phyloP scores from a whole-genome alignment of 1,139 yeast species.

The Sugiyamaella sp. region DNA sequence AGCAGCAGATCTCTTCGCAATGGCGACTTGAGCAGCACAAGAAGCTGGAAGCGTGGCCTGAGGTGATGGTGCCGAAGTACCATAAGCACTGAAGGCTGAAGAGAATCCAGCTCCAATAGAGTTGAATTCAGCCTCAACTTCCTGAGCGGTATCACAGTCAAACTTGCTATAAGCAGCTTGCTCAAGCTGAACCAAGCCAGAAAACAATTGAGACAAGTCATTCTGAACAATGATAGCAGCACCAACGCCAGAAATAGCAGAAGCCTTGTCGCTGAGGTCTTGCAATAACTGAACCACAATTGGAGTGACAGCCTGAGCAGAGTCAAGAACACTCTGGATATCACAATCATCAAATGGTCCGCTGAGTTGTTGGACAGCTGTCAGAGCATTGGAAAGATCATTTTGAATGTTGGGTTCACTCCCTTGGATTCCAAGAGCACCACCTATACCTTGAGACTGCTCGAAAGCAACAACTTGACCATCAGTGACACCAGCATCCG shows the following conservation, averaged over 20 bases:
- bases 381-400: conserved; percentile 9
- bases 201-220: conserved; percentile 24
- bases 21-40: conserved; percentile 7
- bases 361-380: conserved; percentile 5
- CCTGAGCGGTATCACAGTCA: conserved; percentile 7
- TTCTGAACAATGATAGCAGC: conserved; percentile 25
- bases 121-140: conserved; percentile 19
- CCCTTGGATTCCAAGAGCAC: conserved; percentile 28
- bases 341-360: conserved; percentile 12
- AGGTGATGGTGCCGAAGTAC: conserved; percentile 17
- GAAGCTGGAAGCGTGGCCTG: conserved; percentile 22
- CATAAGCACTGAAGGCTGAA: conserved; percentile 17
- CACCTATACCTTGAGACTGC: conserved; percentile 24
- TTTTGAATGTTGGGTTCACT: conserved; percentile 16
- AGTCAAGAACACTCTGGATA: conserved; percentile 15
- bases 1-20: conserved; percentile 2
- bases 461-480: conserved; percentile 8
- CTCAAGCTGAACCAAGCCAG: conserved; percentile 21
- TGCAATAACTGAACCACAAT: conserved; percentile 21
- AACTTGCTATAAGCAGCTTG: conserved; percentile 19
- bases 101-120: conserved; percentile 26
- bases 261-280: conserved; percentile 25
- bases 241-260: conserved; percentile 26
- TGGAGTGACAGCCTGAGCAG: conserved; percentile 19
- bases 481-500: conserved; percentile 14